A percentile compares a stretch with the other conserved stretches of the same genome.
Conservation (phyloP, 2,329 filamentous ascomycete genomes). For the Elsinoe perseae region DNA sequence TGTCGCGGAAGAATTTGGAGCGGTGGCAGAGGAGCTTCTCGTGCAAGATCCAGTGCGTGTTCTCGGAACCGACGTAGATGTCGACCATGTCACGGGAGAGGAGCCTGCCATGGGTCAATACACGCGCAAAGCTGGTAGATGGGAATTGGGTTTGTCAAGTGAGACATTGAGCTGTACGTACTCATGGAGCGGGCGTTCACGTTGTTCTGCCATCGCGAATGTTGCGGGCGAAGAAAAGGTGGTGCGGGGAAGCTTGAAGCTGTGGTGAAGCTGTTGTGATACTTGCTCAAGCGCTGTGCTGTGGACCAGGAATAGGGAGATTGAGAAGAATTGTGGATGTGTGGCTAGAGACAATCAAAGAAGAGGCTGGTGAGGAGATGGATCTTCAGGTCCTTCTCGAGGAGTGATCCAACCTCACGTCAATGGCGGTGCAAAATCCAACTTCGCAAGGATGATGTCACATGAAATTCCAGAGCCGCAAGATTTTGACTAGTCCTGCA, state of each 20-base stretch:
- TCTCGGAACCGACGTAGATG: slow-evolving; percentile 48
- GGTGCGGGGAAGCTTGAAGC: slow-evolving; percentile 5
- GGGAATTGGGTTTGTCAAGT: background rate
- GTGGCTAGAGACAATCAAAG: background rate
- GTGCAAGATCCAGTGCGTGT: slow-evolving; percentile 49
- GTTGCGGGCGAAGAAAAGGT: background rate
- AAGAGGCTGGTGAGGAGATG: slow-evolving; percentile 1
- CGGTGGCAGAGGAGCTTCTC: slow-evolving; percentile 50
- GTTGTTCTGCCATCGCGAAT: slow-evolving; percentile 22
- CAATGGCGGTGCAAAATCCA: background rate
- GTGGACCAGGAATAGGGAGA: background rate
- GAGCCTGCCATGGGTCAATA: slow-evolving; percentile 34
- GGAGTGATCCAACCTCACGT: background rate
- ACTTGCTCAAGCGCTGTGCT: background rate
- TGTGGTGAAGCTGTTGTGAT: background rate
- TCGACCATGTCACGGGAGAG: slow-evolving; percentile 49
- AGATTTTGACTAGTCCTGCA: background rate
- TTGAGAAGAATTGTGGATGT: background rate
- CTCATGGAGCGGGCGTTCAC: slow-evolving; percentile 38
- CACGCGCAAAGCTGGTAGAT: background rate
- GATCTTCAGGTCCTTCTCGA: background rate
- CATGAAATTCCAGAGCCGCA: background rate
- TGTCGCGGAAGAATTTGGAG: slow-evolving; percentile 46
- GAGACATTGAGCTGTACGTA: slow-evolving; percentile 22
- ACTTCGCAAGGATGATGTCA: background rate